Conservation (phyloP, 2,329 filamentous ascomycete genomes). For the Calonectria honghensis region DNA sequence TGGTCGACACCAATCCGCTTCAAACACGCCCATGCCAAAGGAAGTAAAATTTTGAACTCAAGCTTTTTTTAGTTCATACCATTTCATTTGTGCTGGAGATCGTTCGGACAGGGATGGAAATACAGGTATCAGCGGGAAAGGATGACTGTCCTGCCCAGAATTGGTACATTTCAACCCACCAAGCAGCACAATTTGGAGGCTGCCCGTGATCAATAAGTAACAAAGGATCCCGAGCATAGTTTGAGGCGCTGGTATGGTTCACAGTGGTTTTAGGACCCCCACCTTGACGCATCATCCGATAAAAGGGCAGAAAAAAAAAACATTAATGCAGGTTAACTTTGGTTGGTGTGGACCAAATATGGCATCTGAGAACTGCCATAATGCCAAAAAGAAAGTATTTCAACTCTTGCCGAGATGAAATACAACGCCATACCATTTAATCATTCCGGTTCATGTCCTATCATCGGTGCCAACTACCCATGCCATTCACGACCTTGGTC, state of each 20-base stretch:
- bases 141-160: background rate
- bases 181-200: no score
- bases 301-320: background rate
- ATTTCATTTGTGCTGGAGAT: background rate
- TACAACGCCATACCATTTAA: background rate
- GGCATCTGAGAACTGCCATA: background rate
- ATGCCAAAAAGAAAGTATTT: background rate
- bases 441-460: background rate
- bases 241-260: no score
- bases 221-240: no score
- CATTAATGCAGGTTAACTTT: background rate
- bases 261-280: no score
- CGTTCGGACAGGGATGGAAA: background rate
- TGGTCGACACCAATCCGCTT: background rate
- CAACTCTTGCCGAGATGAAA: background rate
- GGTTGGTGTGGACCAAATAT: background rate
- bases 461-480: background rate
- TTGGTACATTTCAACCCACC: no score
- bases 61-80: background rate
- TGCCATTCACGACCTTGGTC: background rate
- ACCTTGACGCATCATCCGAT: no score
- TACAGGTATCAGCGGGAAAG: background rate
- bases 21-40: background rate
- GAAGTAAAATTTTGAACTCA: background rate
- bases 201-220: no score